Evolutionary conservation across 2,329 filamentous ascomycete species (phyloP), one percentile per base, ranked within the genome.

Genomic region (Chlorencoelia australis): DNA sequence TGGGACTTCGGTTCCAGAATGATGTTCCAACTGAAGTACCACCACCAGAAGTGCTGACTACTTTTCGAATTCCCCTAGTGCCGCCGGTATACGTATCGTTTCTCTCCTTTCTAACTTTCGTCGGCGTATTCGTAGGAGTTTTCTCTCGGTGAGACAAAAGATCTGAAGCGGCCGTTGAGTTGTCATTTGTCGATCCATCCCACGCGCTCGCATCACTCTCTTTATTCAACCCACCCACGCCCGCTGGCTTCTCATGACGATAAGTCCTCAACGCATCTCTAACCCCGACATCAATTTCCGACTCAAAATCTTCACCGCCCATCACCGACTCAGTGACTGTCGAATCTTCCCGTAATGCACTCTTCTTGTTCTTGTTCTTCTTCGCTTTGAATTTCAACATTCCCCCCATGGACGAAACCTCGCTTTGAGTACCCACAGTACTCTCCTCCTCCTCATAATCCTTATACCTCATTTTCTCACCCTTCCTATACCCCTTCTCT

Each of bases 161-260:
- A 43, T 75, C 70, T 33, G 52, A 46, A 20, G 47, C 47, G 1
- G 44, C 40, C 3, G 42, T 48, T 8, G 35, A 36, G 33, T 50
- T 71, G 24, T 76, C 74, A n/a, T 67, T 71, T 21, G 76, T 76
- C 9, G 68, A 73, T 29, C 83, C 84, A 55, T 93, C 83, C 70
- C 85, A 94, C 47, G 75, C 67, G 41, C 77, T 82, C 42, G 79
- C 82, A 49, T 95, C 89, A 28, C 79, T 71, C 48, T 82, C 69
- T 51, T 80, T 79, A 62, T 96, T 96, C 58, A 96, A 65, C 14
- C 89, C 89, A 22, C 89, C 89, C 2, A 96, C 87, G 34, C 82
- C 73, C 1, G 89, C 89, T 2, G 86, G 67, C 58, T 80, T 84
- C 63, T 96, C 89, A 54, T 86, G 72, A 16, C 88, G 82, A 66